Evolutionary conservation across 257 asterid species (phyloP).

Genomic region (Craterostigma plantagineum): DNA sequence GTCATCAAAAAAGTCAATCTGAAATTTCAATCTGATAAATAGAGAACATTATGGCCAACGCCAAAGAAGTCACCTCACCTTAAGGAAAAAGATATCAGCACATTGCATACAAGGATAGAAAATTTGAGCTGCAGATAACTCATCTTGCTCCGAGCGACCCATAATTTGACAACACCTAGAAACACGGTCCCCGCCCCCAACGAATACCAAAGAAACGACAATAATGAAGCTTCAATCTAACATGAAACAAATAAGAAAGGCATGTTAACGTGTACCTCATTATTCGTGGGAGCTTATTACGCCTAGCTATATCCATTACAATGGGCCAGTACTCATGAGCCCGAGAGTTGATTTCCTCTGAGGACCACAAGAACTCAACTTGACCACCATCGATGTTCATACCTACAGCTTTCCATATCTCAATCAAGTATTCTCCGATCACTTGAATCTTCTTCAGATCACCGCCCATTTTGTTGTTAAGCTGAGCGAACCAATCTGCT

Average conservation of each 20-base stretch:
- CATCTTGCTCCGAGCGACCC: conserved; percentile 83
- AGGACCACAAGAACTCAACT: conserved; percentile 88
- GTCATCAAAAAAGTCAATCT: conserved; percentile 1
- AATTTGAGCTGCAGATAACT: conserved; percentile 68
- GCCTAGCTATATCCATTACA: conserved; percentile 76
- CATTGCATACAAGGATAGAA: conserved; percentile 94
- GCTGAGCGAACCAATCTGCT: conserved; percentile 91
- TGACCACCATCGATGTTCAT: conserved; percentile 62
- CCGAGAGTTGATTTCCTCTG: conserved; percentile 61
- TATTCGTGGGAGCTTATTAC: conserved; percentile 64
- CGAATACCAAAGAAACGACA: conserved; percentile 2
- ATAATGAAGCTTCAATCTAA: conserved; percentile 1
- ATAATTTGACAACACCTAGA: conserved; percentile 72
- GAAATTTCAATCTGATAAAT: too few species aligned
- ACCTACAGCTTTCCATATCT: conserved; percentile 87
- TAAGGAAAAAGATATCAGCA: conserved; percentile 72
- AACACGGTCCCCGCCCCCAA: too few species aligned
- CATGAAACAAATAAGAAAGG: not conserved
- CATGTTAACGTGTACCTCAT: conserved; percentile 31
- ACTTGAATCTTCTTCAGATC: conserved; percentile 66
- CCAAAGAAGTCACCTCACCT: conserved; percentile 21
- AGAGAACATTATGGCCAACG: too few species aligned
- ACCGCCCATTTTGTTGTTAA: conserved; percentile 84
- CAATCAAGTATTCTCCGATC: conserved; percentile 65
- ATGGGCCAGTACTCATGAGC: conserved; percentile 83